These are phyloP conservation scores for Setaria italica DNA, from an alignment of 202 grass and related monocot species.

Conservation along the genomic window DNA sequence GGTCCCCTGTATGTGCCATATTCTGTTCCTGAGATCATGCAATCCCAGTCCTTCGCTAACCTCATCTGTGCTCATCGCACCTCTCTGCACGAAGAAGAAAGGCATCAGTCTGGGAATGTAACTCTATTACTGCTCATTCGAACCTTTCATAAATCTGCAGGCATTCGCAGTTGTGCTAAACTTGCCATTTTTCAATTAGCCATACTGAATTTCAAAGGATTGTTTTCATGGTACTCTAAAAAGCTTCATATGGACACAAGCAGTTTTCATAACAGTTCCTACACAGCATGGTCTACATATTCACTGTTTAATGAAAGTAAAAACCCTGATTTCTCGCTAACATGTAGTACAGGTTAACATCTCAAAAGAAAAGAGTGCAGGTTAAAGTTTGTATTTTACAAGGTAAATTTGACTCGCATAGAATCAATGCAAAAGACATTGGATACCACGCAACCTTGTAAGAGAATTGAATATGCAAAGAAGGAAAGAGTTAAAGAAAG, in stretches of 20 bases:
- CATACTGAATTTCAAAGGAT: neutral
- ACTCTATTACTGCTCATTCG: neutral
- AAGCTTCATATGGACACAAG: neutral
- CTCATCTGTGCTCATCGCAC: slow-evolving; percentile 75
- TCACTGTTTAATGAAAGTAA: neutral
- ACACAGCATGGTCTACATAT: neutral
- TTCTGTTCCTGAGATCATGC: slow-evolving; percentile 70
- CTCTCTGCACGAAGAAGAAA: slow-evolving; percentile 50
- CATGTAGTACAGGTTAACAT: neutral
- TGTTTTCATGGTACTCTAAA: neutral
- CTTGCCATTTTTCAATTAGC: neutral
- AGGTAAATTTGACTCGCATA: neutral
- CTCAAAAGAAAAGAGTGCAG: neutral
- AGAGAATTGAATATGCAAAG: neutral
- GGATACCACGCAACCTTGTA: neutral
- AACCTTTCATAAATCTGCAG: slow-evolving; percentile 1
- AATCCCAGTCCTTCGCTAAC: slow-evolving; percentile 69
- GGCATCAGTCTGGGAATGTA: neutral
- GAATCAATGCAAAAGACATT: slow-evolving; percentile 6
- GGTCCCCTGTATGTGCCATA: slow-evolving; percentile 88
- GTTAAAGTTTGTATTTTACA: slow-evolving; percentile 3
- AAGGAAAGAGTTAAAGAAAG: neutral
- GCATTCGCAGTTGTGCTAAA: neutral
- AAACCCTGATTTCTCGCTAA: neutral
- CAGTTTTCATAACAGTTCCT: neutral